A percentile compares a stretch with the other conserved stretches of the same genome.
Conservation (phyloP, 169 alveolate genomes). For the Theileria orientalis region DNA sequence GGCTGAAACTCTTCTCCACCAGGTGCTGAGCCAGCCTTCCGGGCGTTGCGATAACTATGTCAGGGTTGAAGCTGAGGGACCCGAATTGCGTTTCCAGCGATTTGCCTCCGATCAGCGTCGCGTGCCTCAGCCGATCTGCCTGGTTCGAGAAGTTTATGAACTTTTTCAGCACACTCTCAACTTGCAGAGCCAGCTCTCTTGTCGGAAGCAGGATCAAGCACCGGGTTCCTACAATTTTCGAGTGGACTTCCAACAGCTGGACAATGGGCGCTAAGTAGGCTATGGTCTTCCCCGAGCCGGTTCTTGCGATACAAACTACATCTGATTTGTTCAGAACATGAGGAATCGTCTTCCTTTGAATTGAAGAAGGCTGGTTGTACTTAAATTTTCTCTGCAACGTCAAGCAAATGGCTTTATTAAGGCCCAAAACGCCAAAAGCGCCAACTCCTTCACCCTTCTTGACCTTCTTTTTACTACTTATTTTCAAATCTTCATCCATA, state of each 20-base stretch:
- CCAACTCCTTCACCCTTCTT: constrained; percentile 56
- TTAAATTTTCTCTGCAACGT: constrained; percentile 66
- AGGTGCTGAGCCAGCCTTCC: constrained; percentile 92
- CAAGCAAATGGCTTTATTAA: constrained; percentile 67
- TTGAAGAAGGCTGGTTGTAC: constrained; percentile 90
- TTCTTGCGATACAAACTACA: constrained; percentile 91
- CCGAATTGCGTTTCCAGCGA: constrained; percentile 90
- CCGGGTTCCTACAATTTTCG: constrained; percentile 90
- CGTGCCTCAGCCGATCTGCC: constrained; percentile 82
- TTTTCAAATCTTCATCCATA: constrained; percentile 27
- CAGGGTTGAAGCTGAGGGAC: constrained; percentile 90
- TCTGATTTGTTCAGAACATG: constrained; percentile 87
- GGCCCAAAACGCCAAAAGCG: constrained; percentile 73
- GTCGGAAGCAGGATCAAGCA: constrained; percentile 91
- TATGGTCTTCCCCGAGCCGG: constrained; percentile 96
- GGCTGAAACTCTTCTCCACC: constrained; percentile 85
- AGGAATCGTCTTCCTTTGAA: constrained; percentile 91
- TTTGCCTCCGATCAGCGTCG: constrained; percentile 92
- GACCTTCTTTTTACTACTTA: constrained; percentile 33
- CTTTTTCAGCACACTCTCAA: constrained; percentile 73
- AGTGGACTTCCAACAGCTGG: constrained; percentile 85
- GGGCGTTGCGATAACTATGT: constrained; percentile 93
- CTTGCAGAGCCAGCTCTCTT: constrained; percentile 91
- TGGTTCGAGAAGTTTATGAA: constrained; percentile 61
- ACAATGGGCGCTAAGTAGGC: constrained; percentile 91